Percentiles rank a stretch among this genome's conserved stretches.
phyloP scores from a whole-genome alignment of 2,329 filamentous ascomycete genomes.

The Sclerotinia sclerotiorum region DNA sequence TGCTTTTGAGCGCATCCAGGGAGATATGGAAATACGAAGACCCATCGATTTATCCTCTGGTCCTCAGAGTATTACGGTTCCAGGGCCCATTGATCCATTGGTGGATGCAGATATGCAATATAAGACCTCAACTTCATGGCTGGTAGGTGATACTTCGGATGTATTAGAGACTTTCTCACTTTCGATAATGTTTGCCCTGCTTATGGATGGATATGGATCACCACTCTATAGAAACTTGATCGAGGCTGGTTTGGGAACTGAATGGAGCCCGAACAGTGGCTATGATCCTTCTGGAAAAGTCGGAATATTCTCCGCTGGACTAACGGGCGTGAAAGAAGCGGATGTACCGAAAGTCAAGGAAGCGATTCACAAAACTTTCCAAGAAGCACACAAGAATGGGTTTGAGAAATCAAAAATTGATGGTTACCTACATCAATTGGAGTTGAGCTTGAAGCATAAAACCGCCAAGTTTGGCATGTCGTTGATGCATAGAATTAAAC shows the following conservation, averaged over 20 bases:
- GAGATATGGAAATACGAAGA: constrained; percentile 70
- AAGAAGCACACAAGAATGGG: constrained; percentile 68
- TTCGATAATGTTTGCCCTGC: constrained; percentile 74
- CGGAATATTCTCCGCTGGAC: constrained; percentile 84
- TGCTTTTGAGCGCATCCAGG: constrained; percentile 67
- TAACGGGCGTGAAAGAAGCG: constrained; percentile 83
- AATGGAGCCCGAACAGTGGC: constrained; percentile 93
- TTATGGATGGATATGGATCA: constrained; percentile 94
- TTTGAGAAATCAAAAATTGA: constrained; percentile 91
- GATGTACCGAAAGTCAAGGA: constrained; percentile 76
- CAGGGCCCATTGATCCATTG: constrained; percentile 83
- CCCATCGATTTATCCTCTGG: constrained; percentile 71
- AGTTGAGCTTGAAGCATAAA: constrained; percentile 93
- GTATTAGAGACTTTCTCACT: constrained; percentile 87
- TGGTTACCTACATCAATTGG: constrained; percentile 88
- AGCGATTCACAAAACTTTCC: constrained; percentile 70
- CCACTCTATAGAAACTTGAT: constrained; percentile 87
- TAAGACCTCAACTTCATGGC: constrained; percentile 93
- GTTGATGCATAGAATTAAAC: constrained; percentile 82
- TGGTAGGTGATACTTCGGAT: constrained; percentile 79
- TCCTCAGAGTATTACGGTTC: constrained; percentile 67
- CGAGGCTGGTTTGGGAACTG: constrained; percentile 84
- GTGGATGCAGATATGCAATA: constrained; percentile 83
- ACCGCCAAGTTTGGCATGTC: constrained; percentile 93
- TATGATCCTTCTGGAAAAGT: constrained; percentile 77